A percentile compares a stretch with the other conserved stretches of the same genome.
Conservation (phyloP, 2,329 filamentous ascomycete species). For the Aspergillus chevalieri region DNA sequence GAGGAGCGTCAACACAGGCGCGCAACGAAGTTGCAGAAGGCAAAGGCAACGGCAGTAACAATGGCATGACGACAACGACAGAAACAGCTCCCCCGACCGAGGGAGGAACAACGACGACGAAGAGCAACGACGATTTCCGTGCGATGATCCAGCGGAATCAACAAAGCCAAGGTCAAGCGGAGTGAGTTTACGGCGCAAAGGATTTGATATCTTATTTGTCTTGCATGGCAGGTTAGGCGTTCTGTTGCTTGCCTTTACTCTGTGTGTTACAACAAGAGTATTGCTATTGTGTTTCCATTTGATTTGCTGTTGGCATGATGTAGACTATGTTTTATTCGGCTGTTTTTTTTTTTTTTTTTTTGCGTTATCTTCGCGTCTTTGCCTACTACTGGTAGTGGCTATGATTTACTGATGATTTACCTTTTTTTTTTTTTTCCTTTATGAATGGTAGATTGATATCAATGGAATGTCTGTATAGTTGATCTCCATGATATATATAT, state of each 20-base stretch:
- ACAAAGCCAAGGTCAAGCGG: slow-evolving; percentile 29
- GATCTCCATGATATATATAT: too few relatives aligned
- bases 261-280: neutral
- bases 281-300: neutral
- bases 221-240: slow-evolving; percentile 25
- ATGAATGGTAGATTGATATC: neutral
- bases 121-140: slow-evolving; percentile 54
- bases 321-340: neutral
- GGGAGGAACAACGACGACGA: slow-evolving; percentile 13
- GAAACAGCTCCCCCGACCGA: neutral
- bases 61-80: slow-evolving; percentile 16
- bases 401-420: neutral
- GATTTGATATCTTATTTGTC: slow-evolving; percentile 10
- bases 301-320: neutral
- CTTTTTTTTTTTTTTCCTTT: neutral
- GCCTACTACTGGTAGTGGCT: neutral
- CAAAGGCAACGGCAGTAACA: slow-evolving; percentile 12
- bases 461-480: neutral
- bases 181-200: slow-evolving; percentile 19
- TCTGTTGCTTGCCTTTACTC: slow-evolving; percentile 3
- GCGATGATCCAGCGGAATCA: slow-evolving; percentile 45
- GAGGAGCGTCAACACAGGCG: slow-evolving; percentile 14
- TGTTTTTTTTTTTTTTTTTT: neutral
- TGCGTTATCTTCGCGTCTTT: neutral
- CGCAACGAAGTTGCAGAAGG: slow-evolving; percentile 4